Base-by-base conservation (phyloP, 176 grass and related monocot species). In the Ananas comosus region DNA sequence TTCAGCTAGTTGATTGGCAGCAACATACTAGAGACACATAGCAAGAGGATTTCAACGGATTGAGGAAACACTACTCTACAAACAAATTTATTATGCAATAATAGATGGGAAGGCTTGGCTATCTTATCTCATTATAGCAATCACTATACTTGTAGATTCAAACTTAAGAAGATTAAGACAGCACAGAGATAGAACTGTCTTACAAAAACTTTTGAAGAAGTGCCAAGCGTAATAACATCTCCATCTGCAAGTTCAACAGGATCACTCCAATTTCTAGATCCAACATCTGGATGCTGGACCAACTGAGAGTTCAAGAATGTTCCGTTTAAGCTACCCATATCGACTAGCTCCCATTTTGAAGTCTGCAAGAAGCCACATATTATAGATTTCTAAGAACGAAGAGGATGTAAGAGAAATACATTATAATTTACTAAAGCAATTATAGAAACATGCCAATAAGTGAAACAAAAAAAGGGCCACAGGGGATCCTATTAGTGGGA, bases 291-390 rank as follows among this genome's bases (percentile, higher is more conserved):
- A 68, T 96, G 81, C 67, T 87, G 78, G 79, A 96, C 68, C 2
- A 63, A 66, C 27, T 69, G 74, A 63, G 84, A 85, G 66, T 96
- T 96, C 79, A 96, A 59, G 63, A 78, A 90, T 53, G 91, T 96
- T 57, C 91, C 91, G 67, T 96, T 96, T 78, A 96, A 89, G 80
- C 91, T 96, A 70, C 91, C 91, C 81, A 90, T 73, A 74, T 96
- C 91, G 50, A 87, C 83, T 69, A 96, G 79, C 65, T 96, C 91
- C 91, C 91, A 96, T 83, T 80, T 87, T 70, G 58, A 25, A 67
- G 64, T 85, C 91, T 95, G 81, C 69, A 92, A 80, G 27, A 64
- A 64, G 63, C 24, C 49, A 79, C 58, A 47, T 13, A 51, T 9
- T 70, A 19, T 21, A 72, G 13, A 49, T 72, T 72, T 48, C 64